Evolutionary conservation across 2,329 filamentous ascomycete genomes (phyloP).

Genomic region (Aureobasidium namibiae): DNA sequence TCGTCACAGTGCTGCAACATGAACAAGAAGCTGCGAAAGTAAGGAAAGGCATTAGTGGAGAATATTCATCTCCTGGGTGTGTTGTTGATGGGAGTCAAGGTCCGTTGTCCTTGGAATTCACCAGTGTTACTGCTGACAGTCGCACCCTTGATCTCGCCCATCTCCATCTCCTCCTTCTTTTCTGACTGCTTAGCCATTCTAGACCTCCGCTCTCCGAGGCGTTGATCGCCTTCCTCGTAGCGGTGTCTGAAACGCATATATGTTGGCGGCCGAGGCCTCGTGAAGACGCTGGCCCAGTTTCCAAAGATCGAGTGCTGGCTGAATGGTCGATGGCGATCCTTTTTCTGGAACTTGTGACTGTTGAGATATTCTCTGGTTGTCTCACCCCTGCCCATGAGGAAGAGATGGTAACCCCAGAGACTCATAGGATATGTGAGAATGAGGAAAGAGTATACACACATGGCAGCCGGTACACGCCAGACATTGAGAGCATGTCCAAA

Average conservation of each 20-base stretch:
- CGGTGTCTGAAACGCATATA: slow-evolving; percentile 79
- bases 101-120: slow-evolving; percentile 25
- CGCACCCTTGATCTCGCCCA: slow-evolving; percentile 46
- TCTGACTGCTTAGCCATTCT: slow-evolving; percentile 40
- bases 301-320: slow-evolving; percentile 65
- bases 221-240: slow-evolving; percentile 75
- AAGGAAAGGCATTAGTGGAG: neutral
- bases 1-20: neutral
- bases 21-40: neutral
- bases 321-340: slow-evolving; percentile 85
- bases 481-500: slow-evolving; percentile 62
- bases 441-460: slow-evolving; percentile 75
- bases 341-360: slow-evolving; percentile 87
- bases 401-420: slow-evolving; percentile 81
- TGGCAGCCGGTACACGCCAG: slow-evolving; percentile 65
- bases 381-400: slow-evolving; percentile 82
- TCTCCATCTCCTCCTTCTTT: slow-evolving; percentile 56
- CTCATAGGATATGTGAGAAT: slow-evolving; percentile 72
- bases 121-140: slow-evolving; percentile 16
- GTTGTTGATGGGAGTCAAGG: slow-evolving; percentile 16
- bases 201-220: slow-evolving; percentile 55
- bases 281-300: slow-evolving; percentile 77
- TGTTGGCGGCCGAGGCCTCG: slow-evolving; percentile 74
- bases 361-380: slow-evolving; percentile 95
- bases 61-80: slow-evolving; percentile 13